Conservation (phyloP, 2,329 filamentous ascomycete species). For the Corynespora cassiicola region DNA sequence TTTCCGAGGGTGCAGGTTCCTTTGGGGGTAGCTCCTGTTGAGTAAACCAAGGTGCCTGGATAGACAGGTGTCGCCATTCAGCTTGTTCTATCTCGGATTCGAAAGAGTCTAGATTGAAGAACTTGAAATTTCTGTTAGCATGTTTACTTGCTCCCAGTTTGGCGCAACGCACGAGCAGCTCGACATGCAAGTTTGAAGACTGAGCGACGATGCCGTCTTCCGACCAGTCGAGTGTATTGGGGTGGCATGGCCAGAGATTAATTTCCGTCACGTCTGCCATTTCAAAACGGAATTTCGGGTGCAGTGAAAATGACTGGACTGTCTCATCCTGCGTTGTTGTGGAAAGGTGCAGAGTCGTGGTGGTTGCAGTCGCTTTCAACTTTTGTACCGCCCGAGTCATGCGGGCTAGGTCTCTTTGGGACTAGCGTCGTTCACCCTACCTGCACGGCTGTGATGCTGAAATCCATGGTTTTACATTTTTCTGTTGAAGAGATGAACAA, state of each 20-base stretch:
- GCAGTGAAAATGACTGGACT: no score
- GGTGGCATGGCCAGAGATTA: slow-evolving; percentile 57
- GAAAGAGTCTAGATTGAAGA: slow-evolving; percentile 37
- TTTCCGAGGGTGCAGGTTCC: slow-evolving; percentile 52
- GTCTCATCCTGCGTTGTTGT: no score
- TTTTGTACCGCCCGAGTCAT: no score
- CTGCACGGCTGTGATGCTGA: no score
- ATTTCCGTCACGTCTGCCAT: slow-evolving; percentile 45
- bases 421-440: no score
- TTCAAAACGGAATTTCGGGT: neutral
- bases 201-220: slow-evolving; percentile 64
- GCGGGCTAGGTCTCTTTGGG: no score
- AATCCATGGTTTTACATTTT: no score
- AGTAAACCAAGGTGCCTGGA: slow-evolving; percentile 61
- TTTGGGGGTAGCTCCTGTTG: slow-evolving; percentile 54
- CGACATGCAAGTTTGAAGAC: slow-evolving; percentile 61
- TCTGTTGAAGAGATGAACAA: no score
- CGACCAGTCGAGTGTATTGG: slow-evolving; percentile 65
- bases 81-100: slow-evolving; percentile 37
- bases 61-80: slow-evolving; percentile 44
- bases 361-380: no score
- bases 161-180: slow-evolving; percentile 54
- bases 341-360: no score
- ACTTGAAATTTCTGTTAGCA: slow-evolving; percentile 26
- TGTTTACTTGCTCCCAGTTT: neutral